Base-by-base conservation (phyloP, 2,329 filamentous ascomycete species). In the Fusarium piperis region DNA sequence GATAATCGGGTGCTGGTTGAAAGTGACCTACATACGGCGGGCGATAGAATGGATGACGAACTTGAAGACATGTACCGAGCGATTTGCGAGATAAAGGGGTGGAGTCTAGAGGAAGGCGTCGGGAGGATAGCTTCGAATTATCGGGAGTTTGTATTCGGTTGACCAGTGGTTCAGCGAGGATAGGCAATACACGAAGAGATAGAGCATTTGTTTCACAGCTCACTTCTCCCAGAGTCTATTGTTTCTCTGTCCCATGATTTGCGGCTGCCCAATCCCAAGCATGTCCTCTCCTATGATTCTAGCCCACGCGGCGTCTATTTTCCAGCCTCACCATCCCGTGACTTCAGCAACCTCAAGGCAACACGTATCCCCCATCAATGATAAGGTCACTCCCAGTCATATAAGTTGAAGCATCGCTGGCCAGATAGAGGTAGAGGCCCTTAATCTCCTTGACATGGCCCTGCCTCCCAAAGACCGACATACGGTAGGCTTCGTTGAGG, bases 11-110 rank as follows among this genome's bases (percentile, higher is more conserved):
- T 98, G 2, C 83, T 98, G 28, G 87, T 96, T 2, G 95, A 98
- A 80, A 97, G 94, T 77, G 95, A 98, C 79, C 79, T 97, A 41
- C 93, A 97, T 79, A 88, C 85, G 9, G 95, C 95, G 0, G 95
- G 95, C 0, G 85, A 90, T 0, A 83, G 87, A 59, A 97, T 97
- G 93, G 95, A 98, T 78, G 80, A 82, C 3, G 83, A 89, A 63
- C 82, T 98, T 4, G 92, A 95, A 76, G 87, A 92, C 35, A 91
- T 94, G 60, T 88, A 91, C 59, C 84, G 90, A 15, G 89, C 86
- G 62, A 87, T 97, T 3, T 97, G 94, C 75, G 80, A 87, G 32
- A 83, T 94, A 44, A 95, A 93, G 71, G 89, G 87, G 0, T 97
- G 95, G 94, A 78, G 80, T 0, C 79, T 97, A 62, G 85, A 91